Conservation (phyloP, 2,329 filamentous ascomycete genomes). For the Pseudogymnoascus sp. region DNA sequence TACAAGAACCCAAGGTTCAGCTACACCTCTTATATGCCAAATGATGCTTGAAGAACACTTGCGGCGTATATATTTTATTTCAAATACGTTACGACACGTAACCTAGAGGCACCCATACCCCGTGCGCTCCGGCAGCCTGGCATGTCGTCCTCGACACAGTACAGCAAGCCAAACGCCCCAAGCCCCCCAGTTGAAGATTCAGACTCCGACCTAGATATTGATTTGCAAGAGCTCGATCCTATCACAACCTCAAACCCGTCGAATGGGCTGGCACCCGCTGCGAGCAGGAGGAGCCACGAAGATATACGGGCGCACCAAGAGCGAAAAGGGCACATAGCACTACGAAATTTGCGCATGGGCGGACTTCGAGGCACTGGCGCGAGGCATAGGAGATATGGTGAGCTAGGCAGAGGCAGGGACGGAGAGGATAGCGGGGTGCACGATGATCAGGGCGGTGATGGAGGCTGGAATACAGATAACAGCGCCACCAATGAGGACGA, state of each 20-base stretch:
- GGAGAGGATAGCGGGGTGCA: constrained; percentile 57
- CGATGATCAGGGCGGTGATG: constrained; percentile 44
- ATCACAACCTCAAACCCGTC: constrained; percentile 22
- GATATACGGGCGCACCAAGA: constrained; percentile 22
- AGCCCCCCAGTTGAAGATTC: constrained; percentile 60
- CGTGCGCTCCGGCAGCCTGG: constrained; percentile 12
- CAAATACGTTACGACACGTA: constrained; percentile 5
- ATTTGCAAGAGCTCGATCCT: constrained; percentile 73
- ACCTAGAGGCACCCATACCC: neutral
- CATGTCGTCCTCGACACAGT: constrained; percentile 28
- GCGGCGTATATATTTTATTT: neutral
- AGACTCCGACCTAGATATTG: constrained; percentile 68
- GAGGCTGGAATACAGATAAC: constrained; percentile 48
- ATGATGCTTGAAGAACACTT: neutral
- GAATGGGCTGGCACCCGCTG: constrained; percentile 20
- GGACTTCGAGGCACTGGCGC: constrained; percentile 49
- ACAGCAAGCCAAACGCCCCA: constrained; percentile 35
- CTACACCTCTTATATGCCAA: neutral
- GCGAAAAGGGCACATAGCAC: constrained; percentile 50
- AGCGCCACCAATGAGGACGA: constrained; percentile 57
- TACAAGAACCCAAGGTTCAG: neutral
- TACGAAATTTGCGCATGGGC: constrained; percentile 62
- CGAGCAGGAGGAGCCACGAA: constrained; percentile 22
- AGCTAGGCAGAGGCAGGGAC: constrained; percentile 48
- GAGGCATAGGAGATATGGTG: constrained; percentile 45